phyloP scores from a whole-genome alignment of 306 rosid genomes.

The Lablab purpureus region DNA sequence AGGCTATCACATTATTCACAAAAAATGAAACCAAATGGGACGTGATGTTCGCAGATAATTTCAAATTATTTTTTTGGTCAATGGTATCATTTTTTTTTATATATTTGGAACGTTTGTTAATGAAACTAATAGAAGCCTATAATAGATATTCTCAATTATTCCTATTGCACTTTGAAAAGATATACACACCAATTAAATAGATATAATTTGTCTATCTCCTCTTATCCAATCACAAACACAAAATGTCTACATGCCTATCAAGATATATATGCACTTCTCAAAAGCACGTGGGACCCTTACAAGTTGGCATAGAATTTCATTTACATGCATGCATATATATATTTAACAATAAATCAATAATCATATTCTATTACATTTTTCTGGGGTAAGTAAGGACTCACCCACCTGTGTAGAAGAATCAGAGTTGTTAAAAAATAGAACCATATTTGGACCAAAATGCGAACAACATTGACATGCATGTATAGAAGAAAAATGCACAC shows the following conservation, averaged over 20 bases:
- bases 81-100: slow-evolving; percentile 27
- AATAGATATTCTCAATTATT: slow-evolving; percentile 41
- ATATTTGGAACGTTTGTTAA: neutral
- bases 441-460: neutral
- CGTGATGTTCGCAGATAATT: neutral
- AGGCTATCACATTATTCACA: slow-evolving; percentile 24
- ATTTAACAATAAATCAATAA: neutral
- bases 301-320: slow-evolving; percentile 40
- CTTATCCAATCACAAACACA: slow-evolving; percentile 46
- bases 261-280: slow-evolving; percentile 18
- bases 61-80: slow-evolving; percentile 39
- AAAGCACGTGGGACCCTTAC: slow-evolving; percentile 36
- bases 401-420: neutral
- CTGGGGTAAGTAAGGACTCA: neutral
- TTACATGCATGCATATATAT: slow-evolving; percentile 37
- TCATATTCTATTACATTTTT: neutral
- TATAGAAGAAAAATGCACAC: neutral
- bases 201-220: neutral
- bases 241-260: slow-evolving; percentile 7
- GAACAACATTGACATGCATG: neutral
- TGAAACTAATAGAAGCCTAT: neutral
- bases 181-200: neutral
- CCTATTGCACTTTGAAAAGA: slow-evolving; percentile 18
- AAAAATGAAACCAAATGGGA: slow-evolving; percentile 21
- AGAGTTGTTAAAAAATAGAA: slow-evolving; percentile 14